Evolutionary conservation across 2,329 filamentous ascomycete species (phyloP).

Genomic region (Lachnellula cervina): DNA sequence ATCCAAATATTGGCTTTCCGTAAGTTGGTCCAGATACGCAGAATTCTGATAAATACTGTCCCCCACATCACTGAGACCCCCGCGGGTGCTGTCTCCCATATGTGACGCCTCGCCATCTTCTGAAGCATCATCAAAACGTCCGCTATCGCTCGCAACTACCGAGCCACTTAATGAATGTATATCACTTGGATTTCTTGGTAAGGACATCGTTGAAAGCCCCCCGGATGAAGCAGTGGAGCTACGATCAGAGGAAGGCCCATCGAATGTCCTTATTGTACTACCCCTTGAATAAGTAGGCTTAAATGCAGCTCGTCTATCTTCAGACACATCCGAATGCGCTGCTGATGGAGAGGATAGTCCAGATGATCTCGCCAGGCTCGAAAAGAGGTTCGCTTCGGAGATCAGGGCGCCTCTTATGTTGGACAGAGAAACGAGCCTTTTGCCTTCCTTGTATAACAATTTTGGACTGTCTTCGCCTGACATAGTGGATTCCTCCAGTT

Average conservation of each 20-base stretch:
- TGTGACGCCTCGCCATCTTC: constrained; percentile 28
- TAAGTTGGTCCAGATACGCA: constrained; percentile 29
- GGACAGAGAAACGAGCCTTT: constrained; percentile 59
- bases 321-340: constrained; percentile 40
- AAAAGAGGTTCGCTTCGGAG: constrained; percentile 63
- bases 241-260: constrained; percentile 16
- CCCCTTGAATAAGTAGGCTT: constrained; percentile 33
- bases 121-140: constrained; percentile 32
- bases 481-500: constrained; percentile 30
- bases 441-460: constrained; percentile 52
- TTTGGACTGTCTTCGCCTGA: constrained; percentile 4
- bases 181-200: constrained; percentile 6
- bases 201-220: constrained; percentile 15
- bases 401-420: constrained; percentile 61
- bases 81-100: constrained; percentile 17
- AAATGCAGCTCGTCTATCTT: constrained; percentile 28
- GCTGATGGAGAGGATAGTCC: constrained; percentile 54
- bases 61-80: constrained; percentile 20
- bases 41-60: constrained; percentile 29
- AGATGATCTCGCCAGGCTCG: constrained; percentile 52
- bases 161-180: constrained; percentile 14
- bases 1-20: constrained; percentile 27
- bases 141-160: constrained; percentile 25
- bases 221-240: constrained; percentile 16
- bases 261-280: constrained; percentile 19